phyloP scores from a whole-genome alignment of 805 yeast genomes.

The Yarrowia sp. region DNA sequence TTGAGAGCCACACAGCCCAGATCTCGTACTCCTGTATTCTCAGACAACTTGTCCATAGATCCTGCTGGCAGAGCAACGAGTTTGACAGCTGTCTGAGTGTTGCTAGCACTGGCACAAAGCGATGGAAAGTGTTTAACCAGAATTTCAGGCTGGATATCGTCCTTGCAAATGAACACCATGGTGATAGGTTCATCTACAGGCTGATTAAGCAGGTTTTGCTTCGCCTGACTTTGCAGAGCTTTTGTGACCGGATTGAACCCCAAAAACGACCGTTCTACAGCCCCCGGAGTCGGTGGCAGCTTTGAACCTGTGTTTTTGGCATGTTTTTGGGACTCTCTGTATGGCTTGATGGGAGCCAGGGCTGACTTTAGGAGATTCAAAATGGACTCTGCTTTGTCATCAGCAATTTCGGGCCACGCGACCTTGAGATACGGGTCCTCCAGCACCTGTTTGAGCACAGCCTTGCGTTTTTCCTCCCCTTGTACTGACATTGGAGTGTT shows the following conservation, averaged over 20 bases:
- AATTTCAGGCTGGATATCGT: slow-evolving; percentile 31
- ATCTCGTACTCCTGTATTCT: not conserved
- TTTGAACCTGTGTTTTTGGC: not conserved
- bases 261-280: not conserved
- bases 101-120: slow-evolving; percentile 26
- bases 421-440: slow-evolving; percentile 30
- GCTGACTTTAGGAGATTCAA: not conserved
- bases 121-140: slow-evolving; percentile 30
- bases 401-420: slow-evolving; percentile 23
- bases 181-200: slow-evolving; percentile 6
- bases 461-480: slow-evolving; percentile 26
- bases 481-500: slow-evolving; percentile 6
- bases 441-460: slow-evolving; percentile 30
- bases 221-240: not conserved
- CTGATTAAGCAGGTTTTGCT: not conserved
- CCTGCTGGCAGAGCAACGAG: slow-evolving; percentile 8
- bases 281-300: slow-evolving; percentile 10
- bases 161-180: slow-evolving; percentile 30
- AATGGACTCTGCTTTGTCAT: not conserved
- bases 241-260: slow-evolving; percentile 23
- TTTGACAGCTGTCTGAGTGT: not conserved
- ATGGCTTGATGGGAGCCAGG: not conserved
- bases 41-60: slow-evolving; percentile 3
- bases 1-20: slow-evolving; percentile 5
- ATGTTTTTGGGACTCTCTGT: not conserved